A percentile compares a stretch with the other conserved stretches of the same genome.
Conservation (phyloP, 1,284 basidiomycete genomes). For the Sutorius eximius region DNA sequence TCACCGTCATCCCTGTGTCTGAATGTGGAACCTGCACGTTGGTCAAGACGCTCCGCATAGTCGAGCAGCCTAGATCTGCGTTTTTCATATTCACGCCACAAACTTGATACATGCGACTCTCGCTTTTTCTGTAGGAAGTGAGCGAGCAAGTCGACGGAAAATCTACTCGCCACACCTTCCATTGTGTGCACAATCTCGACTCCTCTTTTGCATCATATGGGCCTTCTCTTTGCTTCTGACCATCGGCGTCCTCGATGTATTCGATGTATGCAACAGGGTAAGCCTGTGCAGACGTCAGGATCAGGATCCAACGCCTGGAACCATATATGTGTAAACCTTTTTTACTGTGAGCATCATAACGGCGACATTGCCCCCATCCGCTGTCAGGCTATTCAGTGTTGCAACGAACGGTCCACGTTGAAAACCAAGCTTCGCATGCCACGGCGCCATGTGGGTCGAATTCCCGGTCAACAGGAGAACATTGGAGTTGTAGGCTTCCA, state of each 20-base stretch:
- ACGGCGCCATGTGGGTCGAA: slow-evolving; percentile 79
- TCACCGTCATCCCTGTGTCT: slow-evolving; percentile 46
- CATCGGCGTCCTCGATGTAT: slow-evolving; percentile 52
- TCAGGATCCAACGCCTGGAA: slow-evolving; percentile 7
- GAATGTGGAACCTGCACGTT: slow-evolving; percentile 47
- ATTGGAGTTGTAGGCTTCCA: slow-evolving; percentile 76
- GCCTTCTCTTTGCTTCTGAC: slow-evolving; percentile 52
- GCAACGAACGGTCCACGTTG: slow-evolving; percentile 63
- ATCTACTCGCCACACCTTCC: slow-evolving; percentile 56
- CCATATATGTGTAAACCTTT: slow-evolving; percentile 49
- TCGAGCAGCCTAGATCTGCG: slow-evolving; percentile 47
- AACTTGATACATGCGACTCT: slow-evolving; percentile 52
- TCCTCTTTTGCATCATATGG: slow-evolving; percentile 78
- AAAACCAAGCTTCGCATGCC: slow-evolving; percentile 89
- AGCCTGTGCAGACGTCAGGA: slow-evolving; percentile 39
- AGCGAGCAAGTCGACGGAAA: neutral
- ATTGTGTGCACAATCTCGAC: slow-evolving; percentile 53
- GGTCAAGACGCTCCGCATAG: slow-evolving; percentile 59
- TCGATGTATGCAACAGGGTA: slow-evolving; percentile 68
- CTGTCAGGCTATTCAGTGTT: slow-evolving; percentile 75
- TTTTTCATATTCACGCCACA: slow-evolving; percentile 56
- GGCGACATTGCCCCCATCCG: slow-evolving; percentile 80
- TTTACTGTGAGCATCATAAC: slow-evolving; percentile 76
- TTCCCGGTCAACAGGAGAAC: slow-evolving; percentile 79
- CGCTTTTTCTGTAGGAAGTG: slow-evolving; percentile 45